These are phyloP conservation scores for Malus hybrid DNA, from an alignment of 331 rosid species.

Conservation along the genomic window DNA sequence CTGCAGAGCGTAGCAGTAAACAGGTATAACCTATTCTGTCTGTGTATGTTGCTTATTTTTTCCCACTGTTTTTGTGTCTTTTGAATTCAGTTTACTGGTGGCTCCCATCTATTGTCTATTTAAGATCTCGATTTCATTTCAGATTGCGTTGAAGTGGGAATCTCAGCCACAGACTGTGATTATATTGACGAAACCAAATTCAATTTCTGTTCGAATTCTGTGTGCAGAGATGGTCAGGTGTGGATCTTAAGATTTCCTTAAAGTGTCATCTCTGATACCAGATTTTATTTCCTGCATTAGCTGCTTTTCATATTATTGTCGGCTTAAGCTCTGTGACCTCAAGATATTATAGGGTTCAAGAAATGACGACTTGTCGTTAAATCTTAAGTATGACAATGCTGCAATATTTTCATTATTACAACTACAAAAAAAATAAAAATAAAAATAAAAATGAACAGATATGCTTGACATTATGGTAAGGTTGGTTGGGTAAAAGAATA, in stretches of 20 bases:
- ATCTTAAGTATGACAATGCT: not conserved
- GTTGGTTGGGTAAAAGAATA: too few species aligned
- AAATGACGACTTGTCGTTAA: slow-evolving; percentile 9
- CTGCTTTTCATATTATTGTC: not conserved
- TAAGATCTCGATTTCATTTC: slow-evolving; percentile 34
- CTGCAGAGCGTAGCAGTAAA: slow-evolving; percentile 91
- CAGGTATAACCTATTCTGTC: slow-evolving; percentile 50
- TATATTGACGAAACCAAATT: slow-evolving; percentile 86
- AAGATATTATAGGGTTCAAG: not conserved
- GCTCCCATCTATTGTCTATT: slow-evolving; percentile 22
- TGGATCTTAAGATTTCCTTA: slow-evolving; percentile 16
- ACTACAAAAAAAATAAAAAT: too few species aligned
- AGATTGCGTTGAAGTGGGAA: slow-evolving; percentile 97
- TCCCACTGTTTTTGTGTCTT: slow-evolving; percentile 1
- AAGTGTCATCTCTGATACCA: not conserved
- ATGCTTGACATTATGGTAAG: too few species aligned
- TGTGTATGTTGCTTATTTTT: slow-evolving; percentile 14
- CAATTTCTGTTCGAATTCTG: slow-evolving; percentile 59
- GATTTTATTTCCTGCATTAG: not conserved
- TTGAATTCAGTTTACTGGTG: not conserved
- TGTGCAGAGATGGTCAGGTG: slow-evolving; percentile 86
- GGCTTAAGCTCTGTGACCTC: slow-evolving; percentile 16
- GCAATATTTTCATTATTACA: not conserved
- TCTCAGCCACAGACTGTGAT: slow-evolving; percentile 84
- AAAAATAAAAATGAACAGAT: too few species aligned